These are phyloP conservation scores for Apiospora aurea DNA, from an alignment of 2,329 filamentous ascomycete species.

Conservation along the genomic window DNA sequence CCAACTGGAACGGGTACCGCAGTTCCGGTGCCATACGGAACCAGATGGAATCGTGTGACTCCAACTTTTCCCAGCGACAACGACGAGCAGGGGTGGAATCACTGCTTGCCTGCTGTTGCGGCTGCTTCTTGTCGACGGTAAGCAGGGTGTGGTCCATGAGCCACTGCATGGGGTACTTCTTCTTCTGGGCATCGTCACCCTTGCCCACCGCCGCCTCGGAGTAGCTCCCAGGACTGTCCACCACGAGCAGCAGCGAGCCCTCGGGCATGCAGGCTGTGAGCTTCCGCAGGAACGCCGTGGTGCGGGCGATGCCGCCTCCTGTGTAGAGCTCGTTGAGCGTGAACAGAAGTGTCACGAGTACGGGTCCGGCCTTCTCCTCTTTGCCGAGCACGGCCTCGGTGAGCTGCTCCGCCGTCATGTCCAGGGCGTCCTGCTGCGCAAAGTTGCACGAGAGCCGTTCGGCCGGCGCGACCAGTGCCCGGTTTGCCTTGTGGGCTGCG, in stretches of 20 bases:
- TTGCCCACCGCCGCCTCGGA: conserved; percentile 78
- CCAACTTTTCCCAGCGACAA: conserved; percentile 74
- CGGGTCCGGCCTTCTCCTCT: conserved; percentile 37
- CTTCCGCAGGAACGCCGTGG: conserved; percentile 76
- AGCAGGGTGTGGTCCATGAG: conserved; percentile 84
- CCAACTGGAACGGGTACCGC: conserved; percentile 82
- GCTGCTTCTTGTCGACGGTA: conserved; percentile 24
- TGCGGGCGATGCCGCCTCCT: conserved; percentile 71
- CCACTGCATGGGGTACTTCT: conserved; percentile 91
- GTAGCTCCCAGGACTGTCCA: conserved; percentile 94
- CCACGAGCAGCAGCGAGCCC: conserved; percentile 78
- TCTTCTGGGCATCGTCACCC: conserved; percentile 50
- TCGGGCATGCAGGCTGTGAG: conserved; percentile 65
- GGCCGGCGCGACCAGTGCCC: conserved; percentile 48
- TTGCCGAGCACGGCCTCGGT: not conserved
- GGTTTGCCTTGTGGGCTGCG: conserved; percentile 52
- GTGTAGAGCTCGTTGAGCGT: conserved; percentile 96
- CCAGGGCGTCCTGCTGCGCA: conserved; percentile 57
- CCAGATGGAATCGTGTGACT: conserved; percentile 82
- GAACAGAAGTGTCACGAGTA: conserved; percentile 85
- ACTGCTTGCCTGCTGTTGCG: conserved; percentile 19
- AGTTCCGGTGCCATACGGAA: conserved; percentile 75
- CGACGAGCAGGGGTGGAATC: not conserved
- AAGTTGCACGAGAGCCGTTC: conserved; percentile 52
- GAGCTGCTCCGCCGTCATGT: conserved; percentile 38